Evolutionary conservation across 805 yeast species (phyloP), one percentile per base, ranked within the genome.

Genomic region (Ogataea parapolymorpha): DNA sequence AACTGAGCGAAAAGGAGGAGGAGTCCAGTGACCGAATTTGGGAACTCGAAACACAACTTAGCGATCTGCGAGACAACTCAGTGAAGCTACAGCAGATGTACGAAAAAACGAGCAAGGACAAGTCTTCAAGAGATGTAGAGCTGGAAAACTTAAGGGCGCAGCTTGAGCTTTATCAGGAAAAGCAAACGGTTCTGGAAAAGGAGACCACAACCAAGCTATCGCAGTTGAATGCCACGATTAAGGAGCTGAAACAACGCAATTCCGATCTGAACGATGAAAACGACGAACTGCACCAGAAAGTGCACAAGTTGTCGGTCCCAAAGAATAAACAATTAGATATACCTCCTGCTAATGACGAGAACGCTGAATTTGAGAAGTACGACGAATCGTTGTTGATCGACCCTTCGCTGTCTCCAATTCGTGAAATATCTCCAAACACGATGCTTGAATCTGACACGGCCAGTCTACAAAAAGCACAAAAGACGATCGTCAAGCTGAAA

Each of bases 231-330:
- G 51, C 57, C 23, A 80, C 80, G 42, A 50, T 78, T 6, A 62
- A 61, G 22, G 78, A 71, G 13, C 62, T 81, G 42, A 77, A 71
- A 50, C 59, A 58, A 3, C 72, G 76, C 34, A 75, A 82, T 34
- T 72, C 71, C 24, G 81, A 76, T 35, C 63, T 84, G 45, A 84
- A 83, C 56, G 83, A 81, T 51, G 89, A 82, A 54, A 83, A 83
- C 59, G 85, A 80, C 48, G 67, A 68, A 16, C 64, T 82, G 40
- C 77, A 53, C 58, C 65, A 46, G 66, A 71, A 58, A 49, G 65
- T 54, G 51, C 54, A 40, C 46, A 49, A 30, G 22, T 24, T 58
- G 24, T 16, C 38, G 11, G 37, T 36, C n/a, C 44, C 55, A 16
- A 61, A 59, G 15, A n/a, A 34, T 3, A 39, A 25, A 20, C 43